Base-by-base conservation (phyloP, 1,284 basidiomycete species). In the Pholiota adiposa region DNA sequence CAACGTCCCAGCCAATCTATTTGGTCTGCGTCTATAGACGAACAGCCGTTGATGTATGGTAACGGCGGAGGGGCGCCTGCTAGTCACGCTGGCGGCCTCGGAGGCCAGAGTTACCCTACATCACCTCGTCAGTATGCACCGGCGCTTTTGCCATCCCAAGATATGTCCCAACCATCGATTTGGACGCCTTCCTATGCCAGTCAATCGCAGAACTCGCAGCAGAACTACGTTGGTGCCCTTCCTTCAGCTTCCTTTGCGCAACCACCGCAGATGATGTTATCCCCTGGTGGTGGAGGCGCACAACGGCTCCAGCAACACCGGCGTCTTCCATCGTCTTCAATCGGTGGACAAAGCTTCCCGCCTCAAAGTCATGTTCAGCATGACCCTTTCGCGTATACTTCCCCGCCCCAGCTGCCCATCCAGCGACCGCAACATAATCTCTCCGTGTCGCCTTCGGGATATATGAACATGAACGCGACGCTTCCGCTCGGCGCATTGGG, bases 1-100 rank as follows among this genome's bases (percentile, higher is more conserved):
- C 44, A 46, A 16, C 44, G 23, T 16, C 43, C 44, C 3, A 71
- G 72, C 25, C 74, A 78, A 36, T 85, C 80, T 1, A 86, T 87
- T 48, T 87, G 85, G 85, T 80, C 85, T 4, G 77, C 82, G 21
- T 77, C 80, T 2, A 71, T 75, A 6, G 82, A 83, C 58, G 81
- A 83, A 56, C 73, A 77, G 54, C 69, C 73, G 18, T 68, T 77
- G 29, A 75, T 75, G 59, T 68, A 65, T 33, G 64, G 64, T 8
- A 66, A 63, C n/a, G 44, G 51, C 19, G 57, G 53, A 18, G 52
- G 46, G 9, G 56, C 43, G 18, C 31, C 55, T 55, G 50, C 56
- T 46, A 23, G 21, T 54, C 58, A 61, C 34, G 40, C 63, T 54
- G 52, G 56, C 64, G 72, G 61, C 60, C 44, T 14, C 14, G 44